Base-by-base conservation (phyloP, 2,329 filamentous ascomycete species). In the Talaromyces sp. region DNA sequence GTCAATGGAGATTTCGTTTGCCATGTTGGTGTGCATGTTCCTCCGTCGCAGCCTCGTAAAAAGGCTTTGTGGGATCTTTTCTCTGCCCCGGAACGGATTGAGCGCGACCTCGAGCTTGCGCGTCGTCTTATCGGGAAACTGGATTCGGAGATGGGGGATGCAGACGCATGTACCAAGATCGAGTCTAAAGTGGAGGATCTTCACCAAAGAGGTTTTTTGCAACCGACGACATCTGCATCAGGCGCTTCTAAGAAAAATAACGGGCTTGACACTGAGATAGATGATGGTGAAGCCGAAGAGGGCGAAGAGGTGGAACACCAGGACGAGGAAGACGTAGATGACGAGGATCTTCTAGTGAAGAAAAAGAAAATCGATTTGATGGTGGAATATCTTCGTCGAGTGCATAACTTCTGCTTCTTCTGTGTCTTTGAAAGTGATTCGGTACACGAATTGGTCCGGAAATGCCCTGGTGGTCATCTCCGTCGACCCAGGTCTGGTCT, bases 341-440 rank as follows among this genome's bases (percentile, higher is more conserved):
- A 96, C 67, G 91, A 96, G 69, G 91, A 97, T 40, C 79, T 97
- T 39, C 74, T 97, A 56, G 83, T 87, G 40, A 94, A 96, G 80
- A 97, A 97, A 83, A 97, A 99, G 80, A 92, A 94, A 69, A 84
- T 99, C 52, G 94, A 99, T 75, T 80, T 99, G 36, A 82, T 96
- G 73, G 94, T 97, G 55, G 94, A 99, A 76, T 99, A 99, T 72
- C 82, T 99, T 60, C 91, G 94, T 54, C 87, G 94, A 15, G 94
- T 99, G 54, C 96, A 95, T 81, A 97, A 94, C 76, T 97, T 99
- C 77, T 99, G 94, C 78, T 97, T 99, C 80, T 99, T 97, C 79
- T 99, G 94, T 72, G 95, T 99, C 5, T 97, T 99, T 65, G 94
- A 99, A 75, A 94, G 91, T 69, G 94, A 99, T 73, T 97, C 93